These are phyloP conservation scores for Catharanthus roseus DNA, from an alignment of 257 asterid genomes.

Conservation along the genomic window DNA sequence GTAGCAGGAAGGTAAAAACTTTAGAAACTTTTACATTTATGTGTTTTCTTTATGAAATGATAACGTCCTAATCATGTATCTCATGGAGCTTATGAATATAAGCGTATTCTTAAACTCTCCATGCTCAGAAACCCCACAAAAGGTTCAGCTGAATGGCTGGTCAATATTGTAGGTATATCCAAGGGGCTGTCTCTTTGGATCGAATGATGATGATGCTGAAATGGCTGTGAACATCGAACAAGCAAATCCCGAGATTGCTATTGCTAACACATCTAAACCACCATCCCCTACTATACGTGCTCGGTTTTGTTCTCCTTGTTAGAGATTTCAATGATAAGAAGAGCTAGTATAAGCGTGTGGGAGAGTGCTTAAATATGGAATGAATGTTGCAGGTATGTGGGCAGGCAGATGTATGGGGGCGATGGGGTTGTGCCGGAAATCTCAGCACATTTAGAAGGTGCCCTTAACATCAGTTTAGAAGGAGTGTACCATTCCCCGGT, in stretches of 20 bases:
- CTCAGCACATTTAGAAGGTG: slow-evolving; percentile 91
- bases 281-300: slow-evolving; percentile 47
- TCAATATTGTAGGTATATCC: slow-evolving; percentile 52
- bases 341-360: background rate
- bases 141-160: slow-evolving; percentile 10
- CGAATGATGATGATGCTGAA: slow-evolving; percentile 27
- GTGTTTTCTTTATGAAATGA: background rate
- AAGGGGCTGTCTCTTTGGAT: slow-evolving; percentile 65
- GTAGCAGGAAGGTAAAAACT: slow-evolving; percentile 74
- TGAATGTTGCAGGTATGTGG: slow-evolving; percentile 83
- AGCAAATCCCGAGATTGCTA: slow-evolving; percentile 36
- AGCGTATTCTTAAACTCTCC: background rate
- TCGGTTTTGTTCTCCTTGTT: slow-evolving; percentile 30
- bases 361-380: slow-evolving; percentile 3
- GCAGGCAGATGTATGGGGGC: slow-evolving; percentile 85
- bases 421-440: slow-evolving; percentile 89
- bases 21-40: background rate
- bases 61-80: background rate
- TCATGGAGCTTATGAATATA: background rate
- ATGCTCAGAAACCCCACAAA: too few relatives aligned
- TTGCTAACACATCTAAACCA: slow-evolving; percentile 25
- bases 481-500: slow-evolving; percentile 87
- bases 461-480: slow-evolving; percentile 62
- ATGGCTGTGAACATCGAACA: slow-evolving; percentile 21
- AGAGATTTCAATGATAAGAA: background rate